These are phyloP conservation scores for Takakia lepidozioides DNA, from an alignment of 225 moss, liverwort and hornwort species.

Conservation along the genomic window DNA sequence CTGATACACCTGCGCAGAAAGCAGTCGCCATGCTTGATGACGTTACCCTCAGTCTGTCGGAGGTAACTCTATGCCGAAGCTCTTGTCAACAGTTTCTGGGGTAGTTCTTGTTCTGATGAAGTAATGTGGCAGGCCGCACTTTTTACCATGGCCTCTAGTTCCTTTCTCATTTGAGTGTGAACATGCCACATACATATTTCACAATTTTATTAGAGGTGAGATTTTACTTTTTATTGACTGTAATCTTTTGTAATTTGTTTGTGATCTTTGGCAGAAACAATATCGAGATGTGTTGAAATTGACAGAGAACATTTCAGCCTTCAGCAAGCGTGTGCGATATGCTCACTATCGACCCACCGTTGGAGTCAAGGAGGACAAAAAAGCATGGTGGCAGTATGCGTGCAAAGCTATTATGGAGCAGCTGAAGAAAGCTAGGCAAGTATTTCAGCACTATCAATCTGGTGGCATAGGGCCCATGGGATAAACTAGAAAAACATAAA, in stretches of 20 bases:
- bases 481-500: too few species aligned
- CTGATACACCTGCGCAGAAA: slow-evolving; percentile 75
- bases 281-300: slow-evolving; percentile 87
- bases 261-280: slow-evolving; percentile 48
- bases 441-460: too few species aligned
- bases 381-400: slow-evolving; percentile 79
- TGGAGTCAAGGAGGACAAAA: slow-evolving; percentile 48
- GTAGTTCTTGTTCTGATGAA: too few species aligned
- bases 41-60: slow-evolving; percentile 73
- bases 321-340: slow-evolving; percentile 75
- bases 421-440: slow-evolving; percentile 71
- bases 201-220: too few species aligned
- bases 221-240: too few species aligned
- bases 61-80: slow-evolving; percentile 37
- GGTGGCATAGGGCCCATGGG: too few species aligned
- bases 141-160: too few species aligned
- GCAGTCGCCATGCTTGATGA: slow-evolving; percentile 64
- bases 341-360: slow-evolving; percentile 77
- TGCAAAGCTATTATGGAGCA: slow-evolving; percentile 70
- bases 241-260: too few species aligned
- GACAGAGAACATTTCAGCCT: slow-evolving; percentile 80
- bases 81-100: too few species aligned
- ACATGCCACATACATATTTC: too few species aligned
- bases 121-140: too few species aligned
- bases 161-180: too few species aligned